Conservation (phyloP, 352 stramenopile species). For the Elongisporangium anandrum region DNA sequence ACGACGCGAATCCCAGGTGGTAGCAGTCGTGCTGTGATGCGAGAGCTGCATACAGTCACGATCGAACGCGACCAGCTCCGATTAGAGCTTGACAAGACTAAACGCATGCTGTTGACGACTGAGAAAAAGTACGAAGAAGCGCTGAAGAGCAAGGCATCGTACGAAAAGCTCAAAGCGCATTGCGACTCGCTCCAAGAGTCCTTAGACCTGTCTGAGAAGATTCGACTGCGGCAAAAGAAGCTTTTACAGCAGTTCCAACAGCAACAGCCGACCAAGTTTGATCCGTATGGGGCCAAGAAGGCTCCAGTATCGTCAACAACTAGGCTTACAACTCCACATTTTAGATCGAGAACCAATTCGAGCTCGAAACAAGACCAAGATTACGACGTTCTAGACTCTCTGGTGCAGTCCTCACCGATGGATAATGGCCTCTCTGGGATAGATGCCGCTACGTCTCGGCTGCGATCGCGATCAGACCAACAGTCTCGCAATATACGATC, state of each 20-base stretch:
- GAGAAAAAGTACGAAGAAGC: conserved; percentile 54
- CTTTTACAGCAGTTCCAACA: conserved; percentile 50
- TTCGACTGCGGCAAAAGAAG: conserved; percentile 73
- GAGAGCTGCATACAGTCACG: conserved; percentile 61
- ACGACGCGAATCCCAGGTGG: conserved; percentile 6
- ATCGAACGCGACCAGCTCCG: conserved; percentile 75
- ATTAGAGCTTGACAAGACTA: conserved; percentile 68
- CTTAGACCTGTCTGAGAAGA: conserved; percentile 76
- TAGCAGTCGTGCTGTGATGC: conserved; percentile 9
- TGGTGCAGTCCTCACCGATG: conserved; percentile 9
- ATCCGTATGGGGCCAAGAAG: conserved; percentile 9
- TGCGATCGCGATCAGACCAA: neutral
- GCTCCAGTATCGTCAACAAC: conserved; percentile 5
- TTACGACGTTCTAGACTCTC: conserved; percentile 40
- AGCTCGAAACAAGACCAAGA: conserved; percentile 3
- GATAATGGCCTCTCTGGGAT: neutral
- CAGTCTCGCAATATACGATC: neutral
- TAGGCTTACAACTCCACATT: neutral
- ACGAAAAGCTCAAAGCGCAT: conserved; percentile 67
- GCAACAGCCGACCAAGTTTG: conserved; percentile 3
- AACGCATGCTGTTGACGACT: conserved; percentile 25
- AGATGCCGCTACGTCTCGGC: neutral
- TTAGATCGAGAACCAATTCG: conserved; percentile 1
- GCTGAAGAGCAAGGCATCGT: conserved; percentile 40
- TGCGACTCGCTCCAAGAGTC: conserved; percentile 77